Base-by-base conservation (phyloP, 495 filamentous ascomycete genomes). In the Talaromyces stipitatus region DNA sequence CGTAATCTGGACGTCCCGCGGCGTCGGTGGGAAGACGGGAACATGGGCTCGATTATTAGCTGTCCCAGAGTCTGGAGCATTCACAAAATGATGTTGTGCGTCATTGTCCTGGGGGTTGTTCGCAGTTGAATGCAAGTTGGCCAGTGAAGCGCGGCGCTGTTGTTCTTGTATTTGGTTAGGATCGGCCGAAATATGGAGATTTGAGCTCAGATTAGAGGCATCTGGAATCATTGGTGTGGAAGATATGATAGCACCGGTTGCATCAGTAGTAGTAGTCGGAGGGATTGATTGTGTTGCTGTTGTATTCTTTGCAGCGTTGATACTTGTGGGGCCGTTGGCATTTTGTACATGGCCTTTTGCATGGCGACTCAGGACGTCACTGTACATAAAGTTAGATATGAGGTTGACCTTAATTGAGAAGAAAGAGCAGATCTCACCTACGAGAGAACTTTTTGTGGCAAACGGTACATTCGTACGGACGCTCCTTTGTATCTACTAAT, bases 401-500 rank as follows among this genome's bases (percentile, higher is more conserved):
- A 53, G 14, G 12, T 16, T 26, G 9, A 24, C 26, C 12, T 7
- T 50, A 6, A 4, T 14, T 28, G n/a, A 10, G 3, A 16, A 26
- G n/a, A 26, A 48, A 26, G 8, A 48, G 45, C 16, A 20, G 32
- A 33, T 55, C 69, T 63, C 57, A 79, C 78, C 78, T 81, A 57
- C 78, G 66, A 24, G 78, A 79, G 58, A 79, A 81, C 48, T 76
- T 69, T 59, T 80, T 81, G 36, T 75, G 72, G 62, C 77, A 81
- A 54, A 78, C 72, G 56, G 63, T 72, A 57, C 78, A 81, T 59
- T 78, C 73, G 38, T 81, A 81, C 0, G 78, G 78, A 28, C 77
- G 75, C 67, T 81, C 78, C 38, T 78, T 74, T 9, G 78, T 81
- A 61, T 81, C 78, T 81, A 50, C 26, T 12, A 29, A 26, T 0